phyloP scores from a whole-genome alignment of 2,329 filamentous ascomycete species.

The Hymenoscyphus occultus region DNA sequence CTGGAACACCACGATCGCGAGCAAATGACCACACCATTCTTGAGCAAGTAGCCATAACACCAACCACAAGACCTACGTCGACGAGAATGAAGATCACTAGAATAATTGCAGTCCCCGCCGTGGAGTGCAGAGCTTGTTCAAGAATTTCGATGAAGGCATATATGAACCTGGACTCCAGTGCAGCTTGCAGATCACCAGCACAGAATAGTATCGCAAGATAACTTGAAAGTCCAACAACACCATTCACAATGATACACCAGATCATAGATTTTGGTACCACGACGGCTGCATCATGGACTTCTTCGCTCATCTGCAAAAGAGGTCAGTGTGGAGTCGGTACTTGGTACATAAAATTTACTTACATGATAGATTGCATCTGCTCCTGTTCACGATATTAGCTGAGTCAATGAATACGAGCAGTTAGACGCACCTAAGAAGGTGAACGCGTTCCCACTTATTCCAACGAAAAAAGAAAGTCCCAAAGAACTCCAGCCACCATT shows the following conservation, averaged over 20 bases:
- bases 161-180: no score
- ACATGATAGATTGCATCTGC: no score
- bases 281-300: constrained; percentile 45
- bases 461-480: constrained; percentile 36
- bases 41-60: constrained; percentile 39
- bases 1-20: constrained; percentile 34
- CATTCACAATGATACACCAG: constrained; percentile 25
- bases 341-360: no score
- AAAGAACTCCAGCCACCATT: constrained; percentile 32
- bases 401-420: no score
- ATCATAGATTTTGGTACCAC: constrained; percentile 47
- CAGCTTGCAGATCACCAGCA: no score
- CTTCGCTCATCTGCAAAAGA: constrained; percentile 42
- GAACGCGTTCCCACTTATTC: no score
- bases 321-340: constrained; percentile 19
- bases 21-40: constrained; percentile 44
- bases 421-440: no score
- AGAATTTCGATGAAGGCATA: no score
- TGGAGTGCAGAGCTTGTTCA: constrained; percentile 24
- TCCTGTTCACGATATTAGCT: no score
- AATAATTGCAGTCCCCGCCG: constrained; percentile 38
- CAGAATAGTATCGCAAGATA: no score
- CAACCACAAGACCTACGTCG: constrained; percentile 39
- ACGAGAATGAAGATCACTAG: constrained; percentile 29
- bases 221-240: no score